phyloP scores from a whole-genome alignment of 177 flowering plant species.

The Vitis hybrid region DNA sequence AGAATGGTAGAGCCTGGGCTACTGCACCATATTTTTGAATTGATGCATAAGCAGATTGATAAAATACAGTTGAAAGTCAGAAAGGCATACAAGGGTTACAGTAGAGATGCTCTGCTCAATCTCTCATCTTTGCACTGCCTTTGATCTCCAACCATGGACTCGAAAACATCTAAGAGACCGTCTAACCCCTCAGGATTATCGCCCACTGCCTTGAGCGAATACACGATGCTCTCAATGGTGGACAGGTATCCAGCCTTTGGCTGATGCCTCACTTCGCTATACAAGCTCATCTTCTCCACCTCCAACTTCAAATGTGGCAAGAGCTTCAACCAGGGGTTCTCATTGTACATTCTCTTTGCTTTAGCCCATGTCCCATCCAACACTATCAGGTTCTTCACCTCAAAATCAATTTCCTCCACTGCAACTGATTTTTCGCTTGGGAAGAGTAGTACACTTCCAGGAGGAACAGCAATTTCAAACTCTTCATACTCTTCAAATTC shows the following conservation, averaged over 20 bases:
- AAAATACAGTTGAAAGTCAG: no score
- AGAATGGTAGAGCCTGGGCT: no score
- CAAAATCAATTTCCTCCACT: constrained; percentile 38
- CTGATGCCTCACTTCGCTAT: constrained; percentile 70
- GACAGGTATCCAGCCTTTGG: constrained; percentile 83
- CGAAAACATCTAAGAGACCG: constrained; percentile 67
- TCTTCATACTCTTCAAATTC: constrained; percentile 49
- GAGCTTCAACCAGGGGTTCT: constrained; percentile 89
- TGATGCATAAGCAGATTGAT: no score
- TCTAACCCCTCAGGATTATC: constrained; percentile 53
- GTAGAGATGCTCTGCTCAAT: constrained; percentile 27
- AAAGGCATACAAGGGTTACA: constrained; percentile 1
- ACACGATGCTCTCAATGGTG: constrained; percentile 86
- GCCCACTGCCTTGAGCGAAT: constrained; percentile 66
- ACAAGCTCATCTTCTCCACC: constrained; percentile 56
- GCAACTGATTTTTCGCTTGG: constrained; percentile 55
- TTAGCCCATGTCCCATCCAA: constrained; percentile 90
- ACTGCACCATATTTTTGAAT: no score
- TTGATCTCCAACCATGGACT: constrained; percentile 83
- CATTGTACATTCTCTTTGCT: constrained; percentile 75
- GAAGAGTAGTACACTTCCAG: constrained; percentile 69
- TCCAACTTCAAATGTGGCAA: constrained; percentile 83
- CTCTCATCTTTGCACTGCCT: constrained; percentile 73
- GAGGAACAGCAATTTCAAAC: constrained; percentile 58
- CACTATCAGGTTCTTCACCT: constrained; percentile 77